A percentile compares a stretch with the other conserved stretches of the same genome.
Evolutionary conservation across 371 early-diverging fungal genomes (phyloP).

Genomic region (Syncephalastrum racemosum): DNA sequence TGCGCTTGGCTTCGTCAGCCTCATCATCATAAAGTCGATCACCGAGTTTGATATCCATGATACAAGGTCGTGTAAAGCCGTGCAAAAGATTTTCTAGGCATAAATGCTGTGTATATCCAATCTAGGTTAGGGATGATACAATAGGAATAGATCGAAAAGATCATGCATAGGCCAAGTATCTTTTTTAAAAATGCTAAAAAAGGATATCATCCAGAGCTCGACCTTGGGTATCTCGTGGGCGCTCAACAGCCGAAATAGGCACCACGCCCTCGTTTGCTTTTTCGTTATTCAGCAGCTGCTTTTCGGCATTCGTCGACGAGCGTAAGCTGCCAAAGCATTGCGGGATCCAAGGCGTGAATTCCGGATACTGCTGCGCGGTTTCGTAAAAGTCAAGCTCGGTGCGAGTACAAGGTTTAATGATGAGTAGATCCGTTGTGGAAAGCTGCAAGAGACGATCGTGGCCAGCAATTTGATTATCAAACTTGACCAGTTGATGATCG

Average conservation of each 20-base stretch:
- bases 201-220: slow-evolving; percentile 49
- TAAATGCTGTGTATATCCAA: slow-evolving; percentile 41
- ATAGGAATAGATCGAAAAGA: neutral
- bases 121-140: slow-evolving; percentile 7
- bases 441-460: slow-evolving; percentile 58
- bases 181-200: slow-evolving; percentile 28
- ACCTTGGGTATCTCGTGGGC: slow-evolving; percentile 5
- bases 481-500: slow-evolving; percentile 20
- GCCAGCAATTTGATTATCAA: slow-evolving; percentile 69
- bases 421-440: slow-evolving; percentile 53
- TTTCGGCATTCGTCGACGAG: slow-evolving; percentile 37
- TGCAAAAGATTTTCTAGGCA: slow-evolving; percentile 75
- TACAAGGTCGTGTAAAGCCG: slow-evolving; percentile 68
- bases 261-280: slow-evolving; percentile 11
- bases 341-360: slow-evolving; percentile 65
- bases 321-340: slow-evolving; percentile 66
- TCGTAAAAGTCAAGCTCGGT: slow-evolving; percentile 70
- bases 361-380: slow-evolving; percentile 45
- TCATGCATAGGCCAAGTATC: neutral
- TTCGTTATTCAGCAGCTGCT: slow-evolving; percentile 17
- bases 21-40: slow-evolving; percentile 59
- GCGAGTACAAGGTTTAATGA: slow-evolving; percentile 64
- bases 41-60: slow-evolving; percentile 83
- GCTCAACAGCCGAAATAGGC: slow-evolving; percentile 5
- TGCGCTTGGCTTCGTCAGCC: slow-evolving; percentile 62